A percentile compares a stretch with the other conserved stretches of the same genome.
Evolutionary conservation across 306 rosid genomes (phyloP).

Genomic region (Adenanthera pavonina): DNA sequence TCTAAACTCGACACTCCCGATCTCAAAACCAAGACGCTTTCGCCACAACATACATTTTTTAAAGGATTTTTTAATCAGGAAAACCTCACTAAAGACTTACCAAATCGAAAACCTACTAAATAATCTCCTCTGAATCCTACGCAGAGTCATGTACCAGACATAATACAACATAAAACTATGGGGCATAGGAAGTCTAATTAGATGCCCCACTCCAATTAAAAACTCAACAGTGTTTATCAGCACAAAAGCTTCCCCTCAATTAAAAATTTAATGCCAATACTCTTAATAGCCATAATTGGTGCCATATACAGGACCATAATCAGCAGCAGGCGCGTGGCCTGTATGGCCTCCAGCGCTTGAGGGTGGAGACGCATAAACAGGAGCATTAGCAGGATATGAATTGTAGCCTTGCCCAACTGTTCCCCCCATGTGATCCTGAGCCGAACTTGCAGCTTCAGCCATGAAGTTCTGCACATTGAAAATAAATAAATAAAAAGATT

Average conservation of each 20-base stretch:
- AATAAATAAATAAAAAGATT: background rate
- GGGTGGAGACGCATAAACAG: slow-evolving; percentile 57
- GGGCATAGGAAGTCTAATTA: slow-evolving; percentile 5
- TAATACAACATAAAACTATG: slow-evolving; percentile 31
- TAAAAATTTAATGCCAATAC: slow-evolving; percentile 23
- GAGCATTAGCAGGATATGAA: slow-evolving; percentile 52
- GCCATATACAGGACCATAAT: slow-evolving; percentile 60
- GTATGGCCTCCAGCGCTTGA: slow-evolving; percentile 47
- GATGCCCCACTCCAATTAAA: slow-evolving; percentile 26
- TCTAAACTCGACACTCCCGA: background rate
- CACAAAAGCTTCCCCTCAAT: slow-evolving; percentile 32
- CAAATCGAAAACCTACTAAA: slow-evolving; percentile 13
- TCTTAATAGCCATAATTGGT: slow-evolving; percentile 58
- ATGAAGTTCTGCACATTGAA: slow-evolving; percentile 58
- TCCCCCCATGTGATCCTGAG: slow-evolving; percentile 55
- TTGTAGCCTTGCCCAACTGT: slow-evolving; percentile 55
- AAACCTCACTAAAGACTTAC: background rate
- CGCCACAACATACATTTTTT: background rate
- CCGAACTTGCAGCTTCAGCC: slow-evolving; percentile 65
- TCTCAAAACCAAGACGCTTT: background rate
- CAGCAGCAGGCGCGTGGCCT: slow-evolving; percentile 55
- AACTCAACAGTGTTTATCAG: slow-evolving; percentile 40
- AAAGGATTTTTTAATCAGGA: background rate
- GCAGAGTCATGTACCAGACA: slow-evolving; percentile 2
- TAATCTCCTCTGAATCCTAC: slow-evolving; percentile 5